phyloP scores from a whole-genome alignment of 345 rosid genomes.

The Populus alba region DNA sequence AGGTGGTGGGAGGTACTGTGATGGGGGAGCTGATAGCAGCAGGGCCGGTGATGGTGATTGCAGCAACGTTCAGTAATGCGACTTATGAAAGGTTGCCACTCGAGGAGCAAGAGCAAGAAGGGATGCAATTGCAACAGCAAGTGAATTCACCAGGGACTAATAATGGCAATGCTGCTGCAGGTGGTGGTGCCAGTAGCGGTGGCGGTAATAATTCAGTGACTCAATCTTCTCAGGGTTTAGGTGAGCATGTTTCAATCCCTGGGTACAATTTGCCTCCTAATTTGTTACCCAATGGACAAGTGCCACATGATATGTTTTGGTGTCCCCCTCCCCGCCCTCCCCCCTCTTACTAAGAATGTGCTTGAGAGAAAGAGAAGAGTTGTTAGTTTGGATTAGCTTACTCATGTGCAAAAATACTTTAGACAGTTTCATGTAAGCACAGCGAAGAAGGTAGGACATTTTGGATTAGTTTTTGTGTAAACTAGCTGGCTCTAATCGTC shows the following conservation, averaged over 20 bases:
- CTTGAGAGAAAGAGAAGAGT: not conserved
- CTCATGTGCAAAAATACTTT: conserved; percentile 16
- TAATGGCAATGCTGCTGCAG: not conserved
- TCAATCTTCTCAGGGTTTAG: conserved; percentile 34
- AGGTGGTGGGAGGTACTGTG: conserved; percentile 79
- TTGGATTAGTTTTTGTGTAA: conserved; percentile 19
- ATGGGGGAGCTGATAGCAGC: conserved; percentile 68
- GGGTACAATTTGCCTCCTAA: conserved; percentile 67
- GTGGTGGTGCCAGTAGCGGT: conserved; percentile 3
- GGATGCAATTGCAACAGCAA: conserved; percentile 37
- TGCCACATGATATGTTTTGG: conserved; percentile 78
- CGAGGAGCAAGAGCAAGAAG: conserved; percentile 52
- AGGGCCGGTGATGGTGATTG: conserved; percentile 83
- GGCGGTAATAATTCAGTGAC: conserved; percentile 26
- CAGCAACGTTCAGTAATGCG: conserved; percentile 79
- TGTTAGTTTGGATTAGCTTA: conserved; percentile 18
- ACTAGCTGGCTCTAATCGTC: conserved; percentile 6
- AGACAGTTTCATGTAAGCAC: conserved; percentile 21
- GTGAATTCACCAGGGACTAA: conserved; percentile 29
- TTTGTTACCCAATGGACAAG: conserved; percentile 63
- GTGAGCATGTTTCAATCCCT: conserved; percentile 48
- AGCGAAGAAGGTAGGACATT: conserved; percentile 23
- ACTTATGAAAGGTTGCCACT: conserved; percentile 77
- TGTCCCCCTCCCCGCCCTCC: conserved; percentile 66
- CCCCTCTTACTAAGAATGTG: conserved; percentile 39